Evolutionary conservation across 805 yeast species (phyloP).

Genomic region (Hanseniaspora singularis): DNA sequence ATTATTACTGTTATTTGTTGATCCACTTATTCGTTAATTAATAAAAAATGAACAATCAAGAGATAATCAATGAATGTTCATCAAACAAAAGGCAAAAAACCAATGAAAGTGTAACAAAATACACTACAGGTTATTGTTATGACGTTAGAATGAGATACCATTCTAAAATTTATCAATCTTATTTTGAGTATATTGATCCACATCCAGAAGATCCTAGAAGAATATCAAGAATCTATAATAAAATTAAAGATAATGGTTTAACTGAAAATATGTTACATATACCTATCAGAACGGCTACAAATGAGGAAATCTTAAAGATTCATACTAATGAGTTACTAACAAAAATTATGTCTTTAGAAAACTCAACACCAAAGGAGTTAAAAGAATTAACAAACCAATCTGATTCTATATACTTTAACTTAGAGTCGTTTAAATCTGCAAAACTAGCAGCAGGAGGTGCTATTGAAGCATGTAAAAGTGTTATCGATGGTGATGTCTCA

Average conservation of each 20-base stretch:
- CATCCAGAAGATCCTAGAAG: constrained; percentile 99
- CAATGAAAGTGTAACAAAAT: constrained; percentile 34
- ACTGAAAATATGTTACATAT: constrained; percentile 80
- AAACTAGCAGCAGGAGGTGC: constrained; percentile 92
- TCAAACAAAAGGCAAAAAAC: constrained; percentile 7
- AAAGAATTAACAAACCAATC: constrained; percentile 78
- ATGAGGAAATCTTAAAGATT: constrained; percentile 74
- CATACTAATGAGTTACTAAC: constrained; percentile 73
- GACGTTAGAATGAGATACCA: constrained; percentile 97
- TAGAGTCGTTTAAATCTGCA: constrained; percentile 78
- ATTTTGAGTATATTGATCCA: constrained; percentile 90
- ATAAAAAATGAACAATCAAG: no score
- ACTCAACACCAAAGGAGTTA: constrained; percentile 65
- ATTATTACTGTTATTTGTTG: no score
- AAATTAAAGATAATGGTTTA: constrained; percentile 85
- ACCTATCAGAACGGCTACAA: constrained; percentile 79
- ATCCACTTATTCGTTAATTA: no score
- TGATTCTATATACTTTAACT: constrained; percentile 89
- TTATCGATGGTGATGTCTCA: constrained; percentile 81
- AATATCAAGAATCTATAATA: constrained; percentile 84
- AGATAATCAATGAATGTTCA: no score
- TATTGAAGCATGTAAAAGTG: constrained; percentile 91
- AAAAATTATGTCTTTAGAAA: constrained; percentile 60
- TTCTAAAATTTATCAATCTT: constrained; percentile 83
- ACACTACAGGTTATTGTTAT: constrained; percentile 88